Evolutionary conservation across 805 yeast species (phyloP), one percentile per base, ranked within the genome.

Genomic region (Wickerhamiella siamensis): DNA sequence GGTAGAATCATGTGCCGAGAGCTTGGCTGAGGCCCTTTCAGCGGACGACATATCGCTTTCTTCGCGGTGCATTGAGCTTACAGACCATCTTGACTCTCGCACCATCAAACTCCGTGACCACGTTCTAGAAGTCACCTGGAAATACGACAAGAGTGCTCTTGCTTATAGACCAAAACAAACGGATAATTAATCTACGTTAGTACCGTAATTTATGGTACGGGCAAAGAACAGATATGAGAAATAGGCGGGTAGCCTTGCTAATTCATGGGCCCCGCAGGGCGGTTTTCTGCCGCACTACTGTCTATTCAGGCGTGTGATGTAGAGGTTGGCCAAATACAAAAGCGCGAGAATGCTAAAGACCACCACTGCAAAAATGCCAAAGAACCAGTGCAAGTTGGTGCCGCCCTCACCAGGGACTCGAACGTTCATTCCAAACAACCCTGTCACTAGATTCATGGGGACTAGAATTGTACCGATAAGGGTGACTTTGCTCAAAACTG

Each of bases 381-480:
- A 75, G 56, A 74, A 83, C 83, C 91, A 80, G 2, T 65, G 72
- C 32, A 69, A 59, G 35, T 61, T 63, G 1, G 47, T 51, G 2
- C 49, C 67, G 14, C 50, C 63, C 45, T 71, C 62, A 22, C 95
- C 95, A 0, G 96, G 96, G 22, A 88, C 81, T 10, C 52, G 61
- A 16, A 88, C 97, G 60, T 88, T 88, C 98, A 88, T 88, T 54
- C 96, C 96, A 62, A 88, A 88, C 48, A 87, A 56, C 58, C 96
- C 95, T 2, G 96, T 84, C 36, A 88, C 71, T 44, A 88, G 65
- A 58, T 88, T 88, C 68, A 88, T 70, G 14, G 97, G 97, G 47
- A 88, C 80, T 24, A 88, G 66, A 53, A 88, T 69, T 0, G 96
- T 86, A 70, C 96, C 97, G 29, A 88, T 65, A 45, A 88, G 54